Evolutionary conservation across 164 flowering plant species (phyloP), one percentile per base, ranked within the genome.

Genomic region (Umbellularia californica): DNA sequence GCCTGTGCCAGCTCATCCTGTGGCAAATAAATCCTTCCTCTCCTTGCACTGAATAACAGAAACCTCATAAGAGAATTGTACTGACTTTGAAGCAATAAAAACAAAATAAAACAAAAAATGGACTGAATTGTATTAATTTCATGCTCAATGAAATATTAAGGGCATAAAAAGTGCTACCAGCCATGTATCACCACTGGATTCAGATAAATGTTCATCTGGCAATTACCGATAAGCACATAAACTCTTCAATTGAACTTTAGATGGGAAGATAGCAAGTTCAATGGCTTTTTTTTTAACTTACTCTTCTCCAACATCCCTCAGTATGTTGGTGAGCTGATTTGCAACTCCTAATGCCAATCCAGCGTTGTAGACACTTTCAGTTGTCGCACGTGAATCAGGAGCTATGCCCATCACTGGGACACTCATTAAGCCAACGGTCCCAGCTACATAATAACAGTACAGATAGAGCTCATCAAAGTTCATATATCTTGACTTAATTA

Each of bases 261-360:
- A 15, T 15, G 41, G 27, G 55, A 41, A 47, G 55, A 69, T 69
- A 12, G 35, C 75, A 41, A 35, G 28, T 51, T 51, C 25, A 19
- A 24, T 66, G 63, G 30, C 19, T 33, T 28, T 62, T 41, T 41
- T 9, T 41, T 30, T 30, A 12, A 81, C 98, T 90, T 85, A 94
- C 97, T 94, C 97, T 84, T 94, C 98, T 73, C 98, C 96, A 70
- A 93, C 97, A 82, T 93, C 97, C 79, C 95, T 85, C 51, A 92
- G 95, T 63, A 92, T 93, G 87, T 93, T 91, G 68, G 95, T 92
- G 19, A 93, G 86, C 87, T 93, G 97, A 84, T 92, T 92, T 28
- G 98, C 93, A 25, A 90, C 84, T 76, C 95, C 98, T 58, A 94
- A 79, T 2, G 93, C 90, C 85, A 94, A 80, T 47, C 94, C 98